phyloP scores from a whole-genome alignment of 176 grass and related monocot species.

The Coix lacrymajobi region DNA sequence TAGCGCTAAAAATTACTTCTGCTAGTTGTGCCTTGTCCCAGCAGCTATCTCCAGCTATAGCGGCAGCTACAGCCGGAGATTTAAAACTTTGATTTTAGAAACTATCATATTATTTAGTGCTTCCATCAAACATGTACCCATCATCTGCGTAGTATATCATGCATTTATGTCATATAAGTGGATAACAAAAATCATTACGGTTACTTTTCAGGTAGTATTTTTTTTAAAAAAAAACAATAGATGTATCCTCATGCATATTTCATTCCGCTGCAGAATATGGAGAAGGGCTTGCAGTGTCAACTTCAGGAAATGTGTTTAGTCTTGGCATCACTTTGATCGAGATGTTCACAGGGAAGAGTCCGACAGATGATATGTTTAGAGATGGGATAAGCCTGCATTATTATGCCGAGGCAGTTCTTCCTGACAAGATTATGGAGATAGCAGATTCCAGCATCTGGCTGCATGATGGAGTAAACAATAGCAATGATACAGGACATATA shows the following conservation, averaged over 20 bases:
- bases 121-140: not conserved
- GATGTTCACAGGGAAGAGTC: constrained; percentile 1
- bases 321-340: constrained; percentile 9
- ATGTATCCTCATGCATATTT: too few relatives aligned
- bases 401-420: not conserved
- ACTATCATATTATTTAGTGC: too few relatives aligned
- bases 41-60: too few relatives aligned
- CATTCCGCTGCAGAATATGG: constrained; percentile 19
- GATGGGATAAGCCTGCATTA: not conserved
- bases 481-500: not conserved
- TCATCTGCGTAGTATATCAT: too few relatives aligned
- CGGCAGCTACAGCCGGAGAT: too few relatives aligned
- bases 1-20: too few relatives aligned
- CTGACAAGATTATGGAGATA: not conserved
- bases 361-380: not conserved
- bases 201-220: too few relatives aligned
- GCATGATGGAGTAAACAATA: not conserved
- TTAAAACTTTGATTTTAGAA: too few relatives aligned
- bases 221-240: too few relatives aligned
- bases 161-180: too few relatives aligned
- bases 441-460: not conserved
- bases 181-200: too few relatives aligned
- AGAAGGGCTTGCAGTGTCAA: not conserved
- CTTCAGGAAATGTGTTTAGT: constrained; percentile 3
- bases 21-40: too few relatives aligned